Evolutionary conservation across 1,284 basidiomycete genomes (phyloP).

Genomic region (Fomitopsis schrenkii): DNA sequence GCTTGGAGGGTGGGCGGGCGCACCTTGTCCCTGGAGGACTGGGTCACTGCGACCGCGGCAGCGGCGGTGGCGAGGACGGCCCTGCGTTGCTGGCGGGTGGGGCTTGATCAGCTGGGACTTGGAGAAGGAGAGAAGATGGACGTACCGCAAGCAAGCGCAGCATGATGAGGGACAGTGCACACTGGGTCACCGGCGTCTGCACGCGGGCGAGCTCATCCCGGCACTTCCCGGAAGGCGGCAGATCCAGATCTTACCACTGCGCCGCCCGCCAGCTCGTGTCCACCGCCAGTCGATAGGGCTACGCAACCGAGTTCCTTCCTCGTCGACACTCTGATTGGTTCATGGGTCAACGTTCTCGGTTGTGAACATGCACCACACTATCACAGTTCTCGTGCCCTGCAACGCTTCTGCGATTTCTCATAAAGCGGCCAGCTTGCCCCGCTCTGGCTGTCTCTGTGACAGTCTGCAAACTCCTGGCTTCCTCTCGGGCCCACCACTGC

Average conservation of each 20-base stretch:
- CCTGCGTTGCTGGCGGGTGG: slow-evolving; percentile 10
- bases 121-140: background rate
- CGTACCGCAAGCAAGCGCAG: slow-evolving; percentile 14
- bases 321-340: too few species aligned
- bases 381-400: too few species aligned
- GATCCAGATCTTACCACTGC: background rate
- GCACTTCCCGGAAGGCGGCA: background rate
- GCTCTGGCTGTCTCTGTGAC: too few species aligned
- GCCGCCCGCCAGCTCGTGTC: too few species aligned
- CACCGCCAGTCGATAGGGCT: too few species aligned
- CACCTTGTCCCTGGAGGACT: slow-evolving; percentile 20
- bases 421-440: too few species aligned
- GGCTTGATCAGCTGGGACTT: background rate
- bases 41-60: slow-evolving; percentile 16
- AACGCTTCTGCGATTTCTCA: too few species aligned
- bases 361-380: too few species aligned
- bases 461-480: too few species aligned
- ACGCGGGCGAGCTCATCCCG: background rate
- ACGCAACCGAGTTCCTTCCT: too few species aligned
- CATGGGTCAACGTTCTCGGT: too few species aligned
- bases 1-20: background rate
- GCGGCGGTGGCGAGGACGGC: slow-evolving; percentile 14
- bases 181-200: background rate
- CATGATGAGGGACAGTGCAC: background rate
- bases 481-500: too few species aligned